Percentiles rank a stretch among this genome's conserved stretches.
These are phyloP conservation scores for Colletotrichum eremochloae DNA, from an alignment of 2,329 filamentous ascomycete genomes.

Conservation along the genomic window DNA sequence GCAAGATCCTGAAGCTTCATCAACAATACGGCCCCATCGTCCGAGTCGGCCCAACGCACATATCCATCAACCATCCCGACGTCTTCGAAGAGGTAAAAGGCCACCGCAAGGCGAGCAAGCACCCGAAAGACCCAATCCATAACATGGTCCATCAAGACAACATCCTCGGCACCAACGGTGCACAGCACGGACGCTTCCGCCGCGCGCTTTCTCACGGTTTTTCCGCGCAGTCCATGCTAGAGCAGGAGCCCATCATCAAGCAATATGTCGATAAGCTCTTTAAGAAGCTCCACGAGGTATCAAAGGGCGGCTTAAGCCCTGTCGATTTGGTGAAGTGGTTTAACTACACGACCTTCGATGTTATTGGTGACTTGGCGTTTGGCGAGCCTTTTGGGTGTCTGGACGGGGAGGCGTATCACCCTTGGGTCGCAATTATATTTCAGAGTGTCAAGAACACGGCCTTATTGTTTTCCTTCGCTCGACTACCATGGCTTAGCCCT, in stretches of 20 bases:
- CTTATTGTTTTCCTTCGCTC: too few relatives aligned
- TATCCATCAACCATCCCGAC: too few relatives aligned
- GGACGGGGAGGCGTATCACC: constrained; percentile 20
- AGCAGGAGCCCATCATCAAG: constrained; percentile 49
- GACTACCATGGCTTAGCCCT: too few relatives aligned
- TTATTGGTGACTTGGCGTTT: constrained; percentile 49
- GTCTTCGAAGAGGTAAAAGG: too few relatives aligned
- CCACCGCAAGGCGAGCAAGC: too few relatives aligned
- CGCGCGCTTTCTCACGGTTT: constrained; percentile 44
- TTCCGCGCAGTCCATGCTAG: constrained; percentile 43
- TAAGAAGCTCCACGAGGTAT: constrained; percentile 50
- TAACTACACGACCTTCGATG: constrained; percentile 48
- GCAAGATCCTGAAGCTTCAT: constrained; percentile 51
- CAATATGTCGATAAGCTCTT: constrained; percentile 56
- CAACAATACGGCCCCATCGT: constrained; percentile 59
- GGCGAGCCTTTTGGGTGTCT: constrained; percentile 49
- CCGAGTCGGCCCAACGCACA: constrained; percentile 44
- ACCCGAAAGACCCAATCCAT: too few relatives aligned
- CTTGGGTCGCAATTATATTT: constrained; percentile 18
- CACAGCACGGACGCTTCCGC: constrained; percentile 25
- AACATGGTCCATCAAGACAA: too few relatives aligned
- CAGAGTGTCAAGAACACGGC: not conserved
- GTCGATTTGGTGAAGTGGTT: constrained; percentile 47
- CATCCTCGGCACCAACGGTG: not conserved
- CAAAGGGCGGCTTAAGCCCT: not conserved